A percentile compares a stretch with the other conserved stretches of the same genome.
phyloP scores from a whole-genome alignment of 2,329 filamentous ascomycete species.

The Penicillium sumatraense region DNA sequence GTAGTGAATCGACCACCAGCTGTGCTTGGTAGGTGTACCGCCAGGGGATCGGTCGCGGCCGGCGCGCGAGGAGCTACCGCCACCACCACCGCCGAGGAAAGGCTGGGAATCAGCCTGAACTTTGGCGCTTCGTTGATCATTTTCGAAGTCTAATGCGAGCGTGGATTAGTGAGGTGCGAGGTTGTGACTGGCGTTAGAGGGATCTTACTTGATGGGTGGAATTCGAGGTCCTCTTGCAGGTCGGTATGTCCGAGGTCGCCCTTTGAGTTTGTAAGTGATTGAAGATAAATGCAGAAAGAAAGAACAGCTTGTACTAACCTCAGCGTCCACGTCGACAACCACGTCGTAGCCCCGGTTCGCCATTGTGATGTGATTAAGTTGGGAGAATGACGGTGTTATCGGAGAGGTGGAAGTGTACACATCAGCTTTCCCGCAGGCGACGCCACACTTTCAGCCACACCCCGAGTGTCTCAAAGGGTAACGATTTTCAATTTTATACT shows the following conservation, averaged over 20 bases:
- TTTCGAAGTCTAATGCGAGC: conserved; percentile 66
- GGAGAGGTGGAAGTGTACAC: conserved; percentile 38
- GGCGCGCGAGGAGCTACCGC: conserved; percentile 42
- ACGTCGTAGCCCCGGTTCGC: conserved; percentile 92
- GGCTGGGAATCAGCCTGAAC: conserved; percentile 54
- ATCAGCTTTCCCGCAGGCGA: conserved; percentile 35
- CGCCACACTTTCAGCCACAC: conserved; percentile 38
- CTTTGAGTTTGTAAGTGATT: conserved; percentile 53
- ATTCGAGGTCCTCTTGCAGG: conserved; percentile 98
- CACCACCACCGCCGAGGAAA: conserved; percentile 53
- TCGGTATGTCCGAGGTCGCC: conserved; percentile 98
- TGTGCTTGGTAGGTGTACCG: conserved; percentile 70
- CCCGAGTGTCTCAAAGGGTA: background rate
- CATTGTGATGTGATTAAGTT: conserved; percentile 56
- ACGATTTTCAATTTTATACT: background rate
- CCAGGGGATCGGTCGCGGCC: conserved; percentile 48
- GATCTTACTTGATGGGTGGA: conserved; percentile 79
- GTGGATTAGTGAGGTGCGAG: background rate
- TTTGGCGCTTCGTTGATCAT: conserved; percentile 57
- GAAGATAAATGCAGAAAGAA: background rate
- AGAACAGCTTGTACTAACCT: conserved; percentile 59
- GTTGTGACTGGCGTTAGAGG: background rate
- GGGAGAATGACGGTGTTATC: conserved; percentile 21
- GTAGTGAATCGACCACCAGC: conserved; percentile 89
- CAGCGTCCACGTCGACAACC: conserved; percentile 95